Evolutionary conservation across 2,329 filamentous ascomycete genomes (phyloP), one percentile per base, ranked within the genome.

Genomic region (Fusarium irregulare): DNA sequence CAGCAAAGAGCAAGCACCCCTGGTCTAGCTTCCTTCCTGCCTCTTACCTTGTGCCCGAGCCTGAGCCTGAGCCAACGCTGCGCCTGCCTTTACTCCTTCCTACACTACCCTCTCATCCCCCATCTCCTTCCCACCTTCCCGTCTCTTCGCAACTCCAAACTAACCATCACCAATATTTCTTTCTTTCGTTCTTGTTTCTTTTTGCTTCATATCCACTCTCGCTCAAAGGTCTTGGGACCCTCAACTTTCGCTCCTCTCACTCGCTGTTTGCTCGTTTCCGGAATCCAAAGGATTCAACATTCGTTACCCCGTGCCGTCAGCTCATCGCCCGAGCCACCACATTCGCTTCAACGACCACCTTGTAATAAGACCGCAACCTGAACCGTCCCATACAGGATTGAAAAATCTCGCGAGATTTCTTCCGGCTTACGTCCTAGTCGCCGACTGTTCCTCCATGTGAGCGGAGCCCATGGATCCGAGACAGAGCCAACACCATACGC

Each of bases 391-490:
- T 7, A 28, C 23, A 28, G 41, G 49, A 34, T 46, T 40, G 45
- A 57, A 34, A 23, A 30, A 27, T 28, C 21, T 56, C 58, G 56
- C 21, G 56, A 45, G 62, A 53, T 32, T 61, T 32, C 51, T 56
- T 53, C 63, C 61, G 63, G 60, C 64, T 60, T 64, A 68, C 53
- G 20, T 64, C 48, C 23, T 32, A 60, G 53, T 71, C 44, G 54
- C 68, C 73, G 60, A 80, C 75, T 73, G 75, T 71, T 76, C 59
- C 66, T 70, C 68, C 64, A 71, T 71, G 68, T 68, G 65, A 74
- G 65, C 64, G 70, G 60, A 59, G 63, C 66, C 64, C 70, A 78
- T 81, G 79, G 78, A 81, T 68, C 75, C 70, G 60, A 76, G 68
- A 54, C 67, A 70, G 58, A 70, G 55, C 37, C 67, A 66, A 40